phyloP scores from a whole-genome alignment of 106 monocot genomes.

The Platanthera zijinensis region DNA sequence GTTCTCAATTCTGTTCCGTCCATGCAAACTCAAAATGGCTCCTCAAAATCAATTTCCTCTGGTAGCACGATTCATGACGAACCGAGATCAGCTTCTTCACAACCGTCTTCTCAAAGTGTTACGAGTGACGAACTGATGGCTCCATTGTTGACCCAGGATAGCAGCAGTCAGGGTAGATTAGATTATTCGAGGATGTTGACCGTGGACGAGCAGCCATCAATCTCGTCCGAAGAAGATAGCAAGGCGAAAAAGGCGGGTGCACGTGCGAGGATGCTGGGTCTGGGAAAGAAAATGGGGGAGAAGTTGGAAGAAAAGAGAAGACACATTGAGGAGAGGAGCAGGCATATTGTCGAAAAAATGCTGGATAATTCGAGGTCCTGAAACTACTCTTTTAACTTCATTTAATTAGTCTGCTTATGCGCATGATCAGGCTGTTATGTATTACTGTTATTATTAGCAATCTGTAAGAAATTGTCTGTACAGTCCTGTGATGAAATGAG shows the following conservation, averaged over 20 bases:
- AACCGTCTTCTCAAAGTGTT: not conserved
- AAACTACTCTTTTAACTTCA: not conserved
- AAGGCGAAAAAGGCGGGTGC: conserved; percentile 39
- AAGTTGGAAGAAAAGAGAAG: conserved; percentile 90
- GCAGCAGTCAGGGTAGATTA: not conserved
- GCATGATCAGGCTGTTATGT: too few relatives aligned
- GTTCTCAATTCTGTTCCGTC: conserved; percentile 5
- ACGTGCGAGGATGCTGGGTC: conserved; percentile 61
- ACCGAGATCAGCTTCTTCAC: not conserved
- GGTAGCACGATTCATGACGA: not conserved
- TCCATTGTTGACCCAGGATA: conserved; percentile 25
- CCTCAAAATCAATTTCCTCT: conserved; percentile 1
- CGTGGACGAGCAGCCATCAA: not conserved
- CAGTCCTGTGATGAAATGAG: too few relatives aligned
- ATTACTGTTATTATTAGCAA: too few relatives aligned
- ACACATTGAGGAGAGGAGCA: conserved; percentile 62
- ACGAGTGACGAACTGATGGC: conserved; percentile 22
- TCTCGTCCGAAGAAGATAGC: conserved; percentile 26
- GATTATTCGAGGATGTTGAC: too few relatives aligned
- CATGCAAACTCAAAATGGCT: not conserved
- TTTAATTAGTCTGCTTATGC: not conserved
- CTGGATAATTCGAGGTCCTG: conserved; percentile 4
- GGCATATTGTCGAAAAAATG: conserved; percentile 61
- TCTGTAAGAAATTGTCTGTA: too few relatives aligned
- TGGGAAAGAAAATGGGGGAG: conserved; percentile 75